phyloP scores from a whole-genome alignment of 768 basidiomycete genomes.

The Lentinula lateritia region DNA sequence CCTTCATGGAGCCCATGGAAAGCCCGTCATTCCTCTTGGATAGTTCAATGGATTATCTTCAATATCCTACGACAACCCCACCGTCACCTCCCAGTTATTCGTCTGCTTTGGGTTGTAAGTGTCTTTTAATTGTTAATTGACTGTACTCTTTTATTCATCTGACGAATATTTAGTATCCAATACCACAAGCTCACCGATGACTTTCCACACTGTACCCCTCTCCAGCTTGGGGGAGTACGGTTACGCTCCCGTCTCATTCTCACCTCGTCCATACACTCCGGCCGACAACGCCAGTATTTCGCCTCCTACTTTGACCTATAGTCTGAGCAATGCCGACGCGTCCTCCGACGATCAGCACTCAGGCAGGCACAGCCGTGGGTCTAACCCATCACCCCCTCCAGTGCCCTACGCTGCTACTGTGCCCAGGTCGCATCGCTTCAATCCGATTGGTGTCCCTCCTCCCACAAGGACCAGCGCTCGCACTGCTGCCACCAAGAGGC shows the following conservation, averaged over 20 bases:
- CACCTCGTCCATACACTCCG: constrained; percentile 61
- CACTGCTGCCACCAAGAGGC: constrained; percentile 33
- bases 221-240: constrained; percentile 39
- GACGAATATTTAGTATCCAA: constrained; percentile 41
- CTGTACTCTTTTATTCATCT: constrained; percentile 10
- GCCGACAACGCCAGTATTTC: constrained; percentile 56
- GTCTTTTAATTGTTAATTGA: constrained; percentile 2
- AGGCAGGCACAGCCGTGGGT: constrained; percentile 60
- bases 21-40: constrained; percentile 41
- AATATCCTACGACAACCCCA: constrained; percentile 52
- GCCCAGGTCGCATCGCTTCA: constrained; percentile 74
- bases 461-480: constrained; percentile 51
- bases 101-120: constrained; percentile 63
- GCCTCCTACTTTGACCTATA: constrained; percentile 64
- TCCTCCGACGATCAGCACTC: constrained; percentile 64
- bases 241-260: constrained; percentile 34
- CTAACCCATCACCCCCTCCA: constrained; percentile 27
- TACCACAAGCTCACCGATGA: constrained; percentile 52
- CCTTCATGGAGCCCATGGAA: constrained; percentile 45
- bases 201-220: constrained; percentile 59
- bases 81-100: constrained; percentile 41
- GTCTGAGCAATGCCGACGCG: constrained; percentile 62
- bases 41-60: constrained; percentile 55
- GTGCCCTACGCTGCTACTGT: constrained; percentile 55
- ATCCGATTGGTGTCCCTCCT: constrained; percentile 60